phyloP scores from a whole-genome alignment of 768 basidiomycete species.

The Mrakia hoshinonis region DNA sequence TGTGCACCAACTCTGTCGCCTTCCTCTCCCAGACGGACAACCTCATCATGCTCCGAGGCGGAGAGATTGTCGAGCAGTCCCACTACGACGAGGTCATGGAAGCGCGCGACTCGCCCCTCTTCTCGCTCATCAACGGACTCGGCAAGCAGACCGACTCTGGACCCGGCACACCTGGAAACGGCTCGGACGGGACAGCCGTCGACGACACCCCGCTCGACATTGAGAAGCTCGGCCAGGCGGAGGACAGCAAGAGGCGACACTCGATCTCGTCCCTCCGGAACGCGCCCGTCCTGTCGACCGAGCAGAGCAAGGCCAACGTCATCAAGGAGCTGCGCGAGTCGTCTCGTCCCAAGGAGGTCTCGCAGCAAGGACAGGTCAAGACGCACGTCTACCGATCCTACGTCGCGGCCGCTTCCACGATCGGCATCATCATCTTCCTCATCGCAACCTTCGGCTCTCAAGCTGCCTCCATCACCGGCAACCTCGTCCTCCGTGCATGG shows the following conservation, averaged over 20 bases:
- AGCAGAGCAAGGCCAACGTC: slow-evolving; percentile 39
- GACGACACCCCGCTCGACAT: slow-evolving; percentile 30
- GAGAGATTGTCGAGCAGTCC: slow-evolving; percentile 70
- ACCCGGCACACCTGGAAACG: slow-evolving; percentile 24
- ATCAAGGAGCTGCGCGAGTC: slow-evolving; percentile 40
- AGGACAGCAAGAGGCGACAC: slow-evolving; percentile 28
- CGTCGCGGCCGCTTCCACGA: slow-evolving; percentile 65
- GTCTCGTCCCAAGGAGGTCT: slow-evolving; percentile 49
- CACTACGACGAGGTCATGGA: slow-evolving; percentile 52
- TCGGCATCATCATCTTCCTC: slow-evolving; percentile 58
- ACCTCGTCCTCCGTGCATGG: slow-evolving; percentile 62
- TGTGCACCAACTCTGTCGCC: slow-evolving; percentile 82
- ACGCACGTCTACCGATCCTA: slow-evolving; percentile 65
- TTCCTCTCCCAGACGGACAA: slow-evolving; percentile 70
- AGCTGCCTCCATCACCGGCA: slow-evolving; percentile 48
- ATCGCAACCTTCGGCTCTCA: slow-evolving; percentile 53
- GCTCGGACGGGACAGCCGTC: slow-evolving; percentile 32
- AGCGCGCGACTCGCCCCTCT: slow-evolving; percentile 57
- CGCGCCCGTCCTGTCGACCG: slow-evolving; percentile 31
- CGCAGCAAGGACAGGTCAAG: slow-evolving; percentile 72
- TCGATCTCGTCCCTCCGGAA: slow-evolving; percentile 14
- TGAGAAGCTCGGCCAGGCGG: slow-evolving; percentile 32
- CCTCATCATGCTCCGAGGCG: slow-evolving; percentile 64
- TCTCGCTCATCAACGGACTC: slow-evolving; percentile 53
- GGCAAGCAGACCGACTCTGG: slow-evolving; percentile 38